Base-by-base conservation (phyloP, 106 monocot species). In the Dendrobium chrysotoxum region DNA sequence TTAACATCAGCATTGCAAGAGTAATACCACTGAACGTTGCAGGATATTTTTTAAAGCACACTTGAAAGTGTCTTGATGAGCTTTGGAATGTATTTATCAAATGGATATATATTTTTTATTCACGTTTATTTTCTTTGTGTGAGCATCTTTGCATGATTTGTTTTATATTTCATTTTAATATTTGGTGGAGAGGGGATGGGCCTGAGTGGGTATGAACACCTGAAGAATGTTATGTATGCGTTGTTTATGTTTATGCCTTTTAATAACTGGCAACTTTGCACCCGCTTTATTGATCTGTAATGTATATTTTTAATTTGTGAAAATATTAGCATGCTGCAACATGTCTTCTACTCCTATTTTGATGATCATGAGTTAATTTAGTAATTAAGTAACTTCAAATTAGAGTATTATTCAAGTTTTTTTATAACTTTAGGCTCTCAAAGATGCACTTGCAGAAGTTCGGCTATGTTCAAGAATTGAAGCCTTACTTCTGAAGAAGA, bases 401-500 rank as follows among this genome's bases (percentile, higher is more conserved):
- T 70, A 35, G 4, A 31, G 4, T 70, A 13, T 23, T 21, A 74
- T 70, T 28, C 31, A 28, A n/a, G 5, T 9, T 42, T 74, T 74
- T 42, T 74, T n/a, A 5, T 5, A 20, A 40, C 20, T 74, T 42
- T 85, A 97, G 96, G 90, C 76, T 78, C 75, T 94, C 23, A 97
- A 90, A 80, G 87, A 77, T 83, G 85, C 89, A 82, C 86, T 94
- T 75, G 82, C 75, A 75, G 90, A 93, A 82, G 81, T 94, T 79
- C 86, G 85, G 40, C 40, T 88, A n/a, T 97, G 90, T 79, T 92
- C 90, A 54, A 93, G 82, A 83, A 78, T 97, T 83, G 93, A 97
- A 85, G 79, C 79, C 25, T 82, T 97, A 13, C 78, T 97, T 58
- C 83, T 90, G 54, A 92, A 86, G 85, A 93, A 94, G 89, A 94